Evolutionary conservation across 2,329 filamentous ascomycete species (phyloP).

Genomic region (Hysterium pulicare): DNA sequence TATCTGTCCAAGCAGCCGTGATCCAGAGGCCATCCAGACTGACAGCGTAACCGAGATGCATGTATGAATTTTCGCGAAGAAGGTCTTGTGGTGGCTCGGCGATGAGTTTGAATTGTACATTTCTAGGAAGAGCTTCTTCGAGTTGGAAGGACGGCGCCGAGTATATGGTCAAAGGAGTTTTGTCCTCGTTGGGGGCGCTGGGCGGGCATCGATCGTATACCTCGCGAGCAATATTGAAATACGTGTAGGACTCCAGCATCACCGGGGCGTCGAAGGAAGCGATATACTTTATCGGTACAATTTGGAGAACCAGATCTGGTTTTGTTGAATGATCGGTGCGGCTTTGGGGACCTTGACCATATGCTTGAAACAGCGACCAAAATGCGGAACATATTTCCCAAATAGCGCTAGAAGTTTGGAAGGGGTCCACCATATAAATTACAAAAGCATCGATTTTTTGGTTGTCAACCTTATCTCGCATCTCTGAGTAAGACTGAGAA

Average conservation of each 20-base stretch:
- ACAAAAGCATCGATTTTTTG: conserved; percentile 60
- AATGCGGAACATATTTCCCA: conserved; percentile 73
- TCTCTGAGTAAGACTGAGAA: conserved; percentile 29
- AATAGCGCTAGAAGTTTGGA: conserved; percentile 55
- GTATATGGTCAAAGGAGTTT: conserved; percentile 48
- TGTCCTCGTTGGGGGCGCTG: conserved; percentile 30
- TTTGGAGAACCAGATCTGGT: conserved; percentile 69
- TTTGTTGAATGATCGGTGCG: conserved; percentile 25
- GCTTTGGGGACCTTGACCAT: conserved; percentile 51
- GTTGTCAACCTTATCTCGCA: conserved; percentile 32
- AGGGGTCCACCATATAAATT: conserved; percentile 72
- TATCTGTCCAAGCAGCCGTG: conserved; percentile 77
- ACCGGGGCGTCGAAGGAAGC: conserved; percentile 61
- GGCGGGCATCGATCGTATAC: conserved; percentile 72
- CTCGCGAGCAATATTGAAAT: conserved; percentile 65
- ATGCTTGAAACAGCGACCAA: conserved; percentile 66
- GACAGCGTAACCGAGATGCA: conserved; percentile 75
- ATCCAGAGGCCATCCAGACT: conserved; percentile 77
- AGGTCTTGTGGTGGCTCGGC: conserved; percentile 67
- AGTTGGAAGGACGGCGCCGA: conserved; percentile 70
- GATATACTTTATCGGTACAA: conserved; percentile 67
- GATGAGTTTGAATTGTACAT: conserved; percentile 71
- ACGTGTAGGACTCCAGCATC: conserved; percentile 59
- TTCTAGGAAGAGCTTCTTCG: conserved; percentile 65
- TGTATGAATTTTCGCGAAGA: conserved; percentile 72